A percentile compares a stretch with the other conserved stretches of the same genome.
Evolutionary conservation across 768 basidiomycete genomes (phyloP).

Genomic region (Pisolithus albus): DNA sequence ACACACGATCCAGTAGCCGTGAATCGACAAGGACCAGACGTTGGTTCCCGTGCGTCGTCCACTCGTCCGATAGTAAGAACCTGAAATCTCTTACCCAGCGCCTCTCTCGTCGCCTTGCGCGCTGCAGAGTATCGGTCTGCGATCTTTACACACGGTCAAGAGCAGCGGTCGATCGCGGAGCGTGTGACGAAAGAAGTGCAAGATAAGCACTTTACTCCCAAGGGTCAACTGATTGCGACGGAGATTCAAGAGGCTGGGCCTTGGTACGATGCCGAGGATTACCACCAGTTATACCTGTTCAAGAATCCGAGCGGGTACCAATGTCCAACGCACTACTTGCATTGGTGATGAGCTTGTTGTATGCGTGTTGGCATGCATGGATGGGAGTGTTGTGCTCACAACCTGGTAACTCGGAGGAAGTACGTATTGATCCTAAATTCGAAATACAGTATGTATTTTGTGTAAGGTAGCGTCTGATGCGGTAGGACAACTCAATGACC

Average conservation of each 20-base stretch:
- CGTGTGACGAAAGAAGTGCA: constrained; percentile 80
- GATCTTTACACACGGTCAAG: constrained; percentile 73
- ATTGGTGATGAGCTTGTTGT: constrained; percentile 50
- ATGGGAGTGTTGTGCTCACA: neutral
- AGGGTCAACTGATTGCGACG: constrained; percentile 70
- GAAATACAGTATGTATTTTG: no score
- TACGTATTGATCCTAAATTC: no score
- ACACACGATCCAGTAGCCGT: constrained; percentile 88
- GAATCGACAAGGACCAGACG: constrained; percentile 72
- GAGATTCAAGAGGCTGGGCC: constrained; percentile 58
- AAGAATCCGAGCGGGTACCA: constrained; percentile 85
- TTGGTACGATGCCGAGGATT: constrained; percentile 83
- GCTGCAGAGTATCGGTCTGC: constrained; percentile 82
- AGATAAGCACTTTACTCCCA: constrained; percentile 71
- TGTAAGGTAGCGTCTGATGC: no score
- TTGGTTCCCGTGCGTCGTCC: constrained; percentile 61
- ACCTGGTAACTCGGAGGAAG: no score
- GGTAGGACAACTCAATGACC: no score
- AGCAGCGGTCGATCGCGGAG: constrained; percentile 66
- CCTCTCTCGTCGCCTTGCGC: neutral
- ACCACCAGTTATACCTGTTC: constrained; percentile 77
- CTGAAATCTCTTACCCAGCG: neutral
- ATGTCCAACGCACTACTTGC: constrained; percentile 80
- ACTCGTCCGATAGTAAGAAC: neutral
- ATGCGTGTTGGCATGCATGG: neutral